Evolutionary conservation across 306 rosid genomes (phyloP).

Genomic region (Gillenia trifoliata): DNA sequence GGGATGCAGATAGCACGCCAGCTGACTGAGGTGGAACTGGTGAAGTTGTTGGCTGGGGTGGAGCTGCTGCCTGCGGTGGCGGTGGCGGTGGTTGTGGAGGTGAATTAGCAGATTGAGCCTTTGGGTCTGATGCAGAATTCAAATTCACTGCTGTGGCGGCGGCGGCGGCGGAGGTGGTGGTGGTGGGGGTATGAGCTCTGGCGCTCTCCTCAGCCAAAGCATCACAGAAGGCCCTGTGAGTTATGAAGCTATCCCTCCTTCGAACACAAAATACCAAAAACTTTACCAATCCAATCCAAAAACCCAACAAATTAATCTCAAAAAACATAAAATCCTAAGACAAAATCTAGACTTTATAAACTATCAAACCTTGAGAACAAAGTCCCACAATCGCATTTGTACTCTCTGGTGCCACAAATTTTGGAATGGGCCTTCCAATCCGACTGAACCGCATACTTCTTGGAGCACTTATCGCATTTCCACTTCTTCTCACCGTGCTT

Average conservation of each 20-base stretch:
- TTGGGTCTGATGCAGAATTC: conserved; percentile 36
- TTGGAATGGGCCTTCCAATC: conserved; percentile 98
- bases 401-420: conserved; percentile 85
- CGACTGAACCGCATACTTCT: conserved; percentile 94
- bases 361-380: conserved; percentile 59
- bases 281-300: conserved; percentile 20
- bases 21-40: conserved; percentile 40
- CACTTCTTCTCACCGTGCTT: conserved; percentile 97
- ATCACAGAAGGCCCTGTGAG: conserved; percentile 94
- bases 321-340: not conserved
- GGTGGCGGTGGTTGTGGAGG: conserved; percentile 19
- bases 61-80: not conserved
- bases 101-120: conserved; percentile 23
- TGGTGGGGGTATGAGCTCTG: conserved; percentile 34
- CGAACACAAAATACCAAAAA: conserved; percentile 11
- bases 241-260: conserved; percentile 93
- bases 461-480: conserved; percentile 91
- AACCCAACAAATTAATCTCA: not conserved
- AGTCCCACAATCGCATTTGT: conserved; percentile 92
- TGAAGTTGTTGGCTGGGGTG: conserved; percentile 11
- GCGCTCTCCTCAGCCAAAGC: conserved; percentile 80
- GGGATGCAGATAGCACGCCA: conserved; percentile 28
- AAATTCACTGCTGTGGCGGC: conserved; percentile 20
- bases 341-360: too few species aligned
- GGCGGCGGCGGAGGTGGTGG: conserved; percentile 12